Conservation (phyloP, 164 flowering plant species). For the Houttuynia cordata region DNA sequence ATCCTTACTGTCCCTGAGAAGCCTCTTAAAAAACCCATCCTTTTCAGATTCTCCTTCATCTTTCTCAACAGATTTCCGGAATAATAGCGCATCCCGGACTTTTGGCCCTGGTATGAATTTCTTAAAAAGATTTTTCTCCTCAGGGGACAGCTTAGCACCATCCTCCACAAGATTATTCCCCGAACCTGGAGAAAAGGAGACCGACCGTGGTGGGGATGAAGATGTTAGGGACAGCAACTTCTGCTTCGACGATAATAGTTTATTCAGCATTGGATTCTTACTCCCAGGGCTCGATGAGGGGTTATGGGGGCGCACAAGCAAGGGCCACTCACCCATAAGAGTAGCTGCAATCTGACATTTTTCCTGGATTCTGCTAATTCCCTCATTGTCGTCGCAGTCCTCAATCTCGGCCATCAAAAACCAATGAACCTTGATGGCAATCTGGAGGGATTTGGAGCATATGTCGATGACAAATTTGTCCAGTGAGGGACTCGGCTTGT, state of each 20-base stretch:
- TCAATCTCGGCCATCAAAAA: slow-evolving; percentile 91
- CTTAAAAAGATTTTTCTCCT: slow-evolving; percentile 52
- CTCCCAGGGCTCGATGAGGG: slow-evolving; percentile 41
- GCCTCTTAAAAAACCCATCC: slow-evolving; percentile 37
- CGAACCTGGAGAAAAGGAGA: slow-evolving; percentile 43
- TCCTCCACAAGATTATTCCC: slow-evolving; percentile 41
- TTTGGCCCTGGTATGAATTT: slow-evolving; percentile 29
- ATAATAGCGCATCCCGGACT: slow-evolving; percentile 24
- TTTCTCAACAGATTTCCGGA: slow-evolving; percentile 28
- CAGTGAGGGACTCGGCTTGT: slow-evolving; percentile 92
- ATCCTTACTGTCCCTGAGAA: slow-evolving; percentile 12
- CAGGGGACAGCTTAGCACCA: slow-evolving; percentile 24
- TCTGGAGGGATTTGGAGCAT: slow-evolving; percentile 71
- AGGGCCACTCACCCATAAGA: slow-evolving; percentile 92
- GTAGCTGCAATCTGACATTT: slow-evolving; percentile 96
- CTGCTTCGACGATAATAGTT: slow-evolving; percentile 72
- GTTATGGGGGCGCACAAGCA: slow-evolving; percentile 45
- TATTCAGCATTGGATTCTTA: slow-evolving; percentile 72
- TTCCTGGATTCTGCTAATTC: slow-evolving; percentile 93
- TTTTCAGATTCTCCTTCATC: slow-evolving; percentile 24
- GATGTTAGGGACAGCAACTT: slow-evolving; percentile 56
- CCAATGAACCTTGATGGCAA: slow-evolving; percentile 95
- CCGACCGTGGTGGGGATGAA: slow-evolving; percentile 55
- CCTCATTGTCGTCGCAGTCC: slow-evolving; percentile 91
- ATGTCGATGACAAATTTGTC: slow-evolving; percentile 98